These are phyloP conservation scores for Ascochyta viciae-villosae DNA, from an alignment of 2,329 filamentous ascomycete genomes.

Conservation along the genomic window DNA sequence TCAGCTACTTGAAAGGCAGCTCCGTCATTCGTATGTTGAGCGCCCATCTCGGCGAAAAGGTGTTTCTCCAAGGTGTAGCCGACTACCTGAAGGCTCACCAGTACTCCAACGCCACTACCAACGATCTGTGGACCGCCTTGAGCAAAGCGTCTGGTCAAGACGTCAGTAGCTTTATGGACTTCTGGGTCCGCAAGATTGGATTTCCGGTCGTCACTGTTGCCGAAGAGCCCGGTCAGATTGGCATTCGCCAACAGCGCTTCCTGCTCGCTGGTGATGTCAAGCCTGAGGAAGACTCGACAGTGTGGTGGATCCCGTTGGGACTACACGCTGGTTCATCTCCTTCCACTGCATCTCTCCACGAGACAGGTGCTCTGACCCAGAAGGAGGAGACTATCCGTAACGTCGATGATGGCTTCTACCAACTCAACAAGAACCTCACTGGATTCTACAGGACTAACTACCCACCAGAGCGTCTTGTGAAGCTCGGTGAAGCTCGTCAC, in stretches of 20 bases:
- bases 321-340: slow-evolving; percentile 73
- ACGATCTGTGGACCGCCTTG: slow-evolving; percentile 88
- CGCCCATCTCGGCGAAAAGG: slow-evolving; percentile 84
- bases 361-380: slow-evolving; percentile 71
- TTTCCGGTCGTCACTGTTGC: slow-evolving; percentile 88
- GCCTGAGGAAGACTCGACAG: slow-evolving; percentile 86
- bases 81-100: slow-evolving; percentile 87
- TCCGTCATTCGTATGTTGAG: slow-evolving; percentile 97
- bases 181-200: slow-evolving; percentile 95
- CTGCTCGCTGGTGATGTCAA: slow-evolving; percentile 90
- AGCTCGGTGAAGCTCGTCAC: slow-evolving; percentile 78
- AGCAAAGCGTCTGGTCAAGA: slow-evolving; percentile 87
- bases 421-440: slow-evolving; percentile 87
- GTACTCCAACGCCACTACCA: slow-evolving; percentile 89
- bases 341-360: slow-evolving; percentile 65
- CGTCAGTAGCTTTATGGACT: slow-evolving; percentile 85
- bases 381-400: slow-evolving; percentile 80
- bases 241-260: slow-evolving; percentile 86
- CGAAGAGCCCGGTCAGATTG: slow-evolving; percentile 83
- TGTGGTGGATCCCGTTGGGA: slow-evolving; percentile 94
- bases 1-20: slow-evolving; percentile 96
- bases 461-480: slow-evolving; percentile 79
- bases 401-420: slow-evolving; percentile 84
- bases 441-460: slow-evolving; percentile 96
- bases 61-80: slow-evolving; percentile 88